Base-by-base conservation (phyloP, 2,329 filamentous ascomycete genomes). In the Neocucurbitaria cava region DNA sequence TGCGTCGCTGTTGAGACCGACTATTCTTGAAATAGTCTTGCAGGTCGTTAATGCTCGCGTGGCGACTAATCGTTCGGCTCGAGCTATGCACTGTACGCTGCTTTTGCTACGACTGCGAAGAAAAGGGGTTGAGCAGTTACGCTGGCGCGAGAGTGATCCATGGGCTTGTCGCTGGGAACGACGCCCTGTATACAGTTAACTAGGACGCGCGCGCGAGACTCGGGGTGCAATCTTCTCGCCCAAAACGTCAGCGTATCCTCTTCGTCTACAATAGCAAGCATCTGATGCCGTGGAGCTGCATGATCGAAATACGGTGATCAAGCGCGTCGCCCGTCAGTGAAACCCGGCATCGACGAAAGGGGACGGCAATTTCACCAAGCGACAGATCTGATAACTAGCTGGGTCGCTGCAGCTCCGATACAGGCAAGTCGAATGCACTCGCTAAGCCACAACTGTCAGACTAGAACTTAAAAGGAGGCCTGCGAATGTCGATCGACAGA, bases 401-500 rank as follows among this genome's bases (percentile, higher is more conserved):
- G 20, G 46, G 40, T 30, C 53, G 36, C 24, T 30, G 39, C 44
- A 11, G 43, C 38, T 42, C 48, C 35, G 40, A 24, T 39, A 36
- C 24, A 49, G 52, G 28, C 40, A 49, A 46, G 40, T 35, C 17
- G 40, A 35, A 49, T 48, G 45, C 43, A 18, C 35, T 40, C 31
- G 18, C 35, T 52, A 41, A 23, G 26, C 31, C 31, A 9, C 21
- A 50, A 48, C 7, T 44, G 17, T 17, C 30, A 33, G 31, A 44
- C 46, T 23, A 53, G 33, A 30, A 13, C 24, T 30, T 20, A 36
- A 52, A 40, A 40, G 49, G 40, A 46, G 30, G 49, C 11, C 24
- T 39, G 33, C 40, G 39, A 44, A 56, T 54, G 52, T 35, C 41
- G 51, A 61, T 56, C 52, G 49, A 59, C 52, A 50, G 13, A 28